phyloP scores from a whole-genome alignment of 495 filamentous ascomycete species.

The Thermochaetoides thermophila region DNA sequence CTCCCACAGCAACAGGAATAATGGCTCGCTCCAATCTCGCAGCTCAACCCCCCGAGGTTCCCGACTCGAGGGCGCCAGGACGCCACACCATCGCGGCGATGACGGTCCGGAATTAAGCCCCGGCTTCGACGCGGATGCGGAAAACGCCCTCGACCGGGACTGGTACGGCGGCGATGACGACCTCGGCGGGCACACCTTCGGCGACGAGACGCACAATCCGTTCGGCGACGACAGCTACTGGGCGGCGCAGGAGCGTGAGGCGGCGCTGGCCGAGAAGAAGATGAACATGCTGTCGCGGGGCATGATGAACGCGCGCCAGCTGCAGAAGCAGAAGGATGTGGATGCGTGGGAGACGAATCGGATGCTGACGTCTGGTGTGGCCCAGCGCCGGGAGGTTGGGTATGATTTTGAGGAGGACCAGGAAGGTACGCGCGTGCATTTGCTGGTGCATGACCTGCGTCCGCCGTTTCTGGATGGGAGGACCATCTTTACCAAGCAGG shows the following conservation, averaged over 20 bases:
- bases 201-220: conserved; percentile 52
- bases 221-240: conserved; percentile 44
- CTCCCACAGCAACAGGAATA: conserved; percentile 16
- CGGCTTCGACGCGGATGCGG: conserved; percentile 29
- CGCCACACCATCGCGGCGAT: conserved; percentile 38
- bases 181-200: conserved; percentile 51
- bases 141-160: conserved; percentile 65
- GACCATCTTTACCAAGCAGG: conserved; percentile 91
- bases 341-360: conserved; percentile 98
- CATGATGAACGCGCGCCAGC: conserved; percentile 53
- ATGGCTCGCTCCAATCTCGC: conserved; percentile 24
- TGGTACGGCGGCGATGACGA: conserved; percentile 76
- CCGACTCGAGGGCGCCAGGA: conserved; percentile 24
- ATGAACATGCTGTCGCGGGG: conserved; percentile 38
- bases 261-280: conserved; percentile 59
- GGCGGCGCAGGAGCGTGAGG: conserved; percentile 54
- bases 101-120: conserved; percentile 33
- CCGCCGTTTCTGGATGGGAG: conserved; percentile 93
- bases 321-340: conserved; percentile 81
- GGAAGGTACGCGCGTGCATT: conserved; percentile 76
- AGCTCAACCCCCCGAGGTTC: conserved; percentile 35
- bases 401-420: conserved; percentile 81
- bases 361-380: conserved; percentile 93
- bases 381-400: conserved; percentile 70
- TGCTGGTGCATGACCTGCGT: conserved; percentile 85